phyloP scores from a whole-genome alignment of 2,329 filamentous ascomycete species.

The Fusarium protoensiforme region DNA sequence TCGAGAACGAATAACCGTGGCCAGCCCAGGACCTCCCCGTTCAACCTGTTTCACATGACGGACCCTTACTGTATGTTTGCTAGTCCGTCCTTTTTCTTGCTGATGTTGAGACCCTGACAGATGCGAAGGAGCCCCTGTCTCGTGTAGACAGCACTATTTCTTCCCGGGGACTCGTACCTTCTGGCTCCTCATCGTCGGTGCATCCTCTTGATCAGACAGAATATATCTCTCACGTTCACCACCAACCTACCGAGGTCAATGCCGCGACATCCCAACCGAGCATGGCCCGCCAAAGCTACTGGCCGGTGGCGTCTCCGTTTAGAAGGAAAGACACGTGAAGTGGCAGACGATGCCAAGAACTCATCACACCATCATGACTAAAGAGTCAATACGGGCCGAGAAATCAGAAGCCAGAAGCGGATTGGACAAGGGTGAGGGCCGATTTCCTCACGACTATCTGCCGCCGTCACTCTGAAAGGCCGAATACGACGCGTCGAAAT shows the following conservation, averaged over 20 bases:
- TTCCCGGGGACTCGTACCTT: not conserved
- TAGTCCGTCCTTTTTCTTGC: not conserved
- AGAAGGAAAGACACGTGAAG: not conserved
- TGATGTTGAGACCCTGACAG: not conserved
- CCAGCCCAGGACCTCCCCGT: not conserved
- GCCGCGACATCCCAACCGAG: not conserved
- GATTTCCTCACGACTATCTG: not conserved
- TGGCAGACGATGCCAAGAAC: not conserved
- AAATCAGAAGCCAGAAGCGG: not conserved
- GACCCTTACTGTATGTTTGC: not conserved
- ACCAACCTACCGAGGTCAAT: not conserved
- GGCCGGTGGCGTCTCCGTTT: not conserved
- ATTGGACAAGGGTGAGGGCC: not conserved
- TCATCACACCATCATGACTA: not conserved
- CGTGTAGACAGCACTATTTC: not conserved
- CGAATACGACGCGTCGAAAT: not conserved
- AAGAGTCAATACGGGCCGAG: not conserved
- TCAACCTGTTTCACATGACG: not conserved
- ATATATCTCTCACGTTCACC: not conserved
- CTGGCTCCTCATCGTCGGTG: not conserved
- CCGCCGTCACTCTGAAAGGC: not conserved
- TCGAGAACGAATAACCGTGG: not conserved
- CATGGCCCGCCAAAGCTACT: not conserved
- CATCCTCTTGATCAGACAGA: not conserved
- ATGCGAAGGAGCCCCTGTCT: not conserved